Base-by-base conservation (phyloP, 2,329 filamentous ascomycete species). In the Aschersonia sp. region DNA sequence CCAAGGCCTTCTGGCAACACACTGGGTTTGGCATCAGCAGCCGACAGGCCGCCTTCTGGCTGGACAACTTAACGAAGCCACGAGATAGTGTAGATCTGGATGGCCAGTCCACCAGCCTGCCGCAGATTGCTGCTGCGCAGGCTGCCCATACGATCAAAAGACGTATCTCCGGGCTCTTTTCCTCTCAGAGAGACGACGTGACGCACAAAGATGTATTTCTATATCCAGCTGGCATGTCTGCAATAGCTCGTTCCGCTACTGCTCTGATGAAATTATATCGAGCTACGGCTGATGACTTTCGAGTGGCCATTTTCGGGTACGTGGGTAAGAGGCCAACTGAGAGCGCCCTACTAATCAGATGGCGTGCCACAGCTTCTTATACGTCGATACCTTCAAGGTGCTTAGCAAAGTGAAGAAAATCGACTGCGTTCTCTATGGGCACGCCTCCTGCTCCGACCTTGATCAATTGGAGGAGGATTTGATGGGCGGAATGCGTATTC, bases 201-300 rank as follows among this genome's bases (percentile, higher is more conserved):
- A 20, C 20, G 5, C n/a, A 12, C 4, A 50, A 56, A 2, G 69
- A 75, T 52, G 65, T 78, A 0, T 74, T 65, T 45, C 59, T 77
- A 4, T 75, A 70, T 51, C 65, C 65, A 9, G 70, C 67, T 2
- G 74, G 74, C 28, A 78, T 77, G 74, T 66, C 69, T 2, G 65
- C 67, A n/a, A 70, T 78, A 10, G 53, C 53, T 4, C 55, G 56
- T 20, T 54, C 53, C 44, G 56, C 56, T 3, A 43, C 49, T 2
- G 50, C 51, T 3, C 9, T 60, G 44, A 7, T 0, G 9, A 42
- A 5, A 20, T 20, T 20, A 20, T 20, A 20, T 20, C 20, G 20
- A 20, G 20, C 20, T 20, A 20, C 20, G 20, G 20, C 20, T 20
- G 20, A 20, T 20, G 20, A 31, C 30, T 52, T 48, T 44, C 53